Evolutionary conservation across 179 eudicot species (phyloP), one percentile per base, ranked within the genome.

Genomic region (Actinidia chinensis): DNA sequence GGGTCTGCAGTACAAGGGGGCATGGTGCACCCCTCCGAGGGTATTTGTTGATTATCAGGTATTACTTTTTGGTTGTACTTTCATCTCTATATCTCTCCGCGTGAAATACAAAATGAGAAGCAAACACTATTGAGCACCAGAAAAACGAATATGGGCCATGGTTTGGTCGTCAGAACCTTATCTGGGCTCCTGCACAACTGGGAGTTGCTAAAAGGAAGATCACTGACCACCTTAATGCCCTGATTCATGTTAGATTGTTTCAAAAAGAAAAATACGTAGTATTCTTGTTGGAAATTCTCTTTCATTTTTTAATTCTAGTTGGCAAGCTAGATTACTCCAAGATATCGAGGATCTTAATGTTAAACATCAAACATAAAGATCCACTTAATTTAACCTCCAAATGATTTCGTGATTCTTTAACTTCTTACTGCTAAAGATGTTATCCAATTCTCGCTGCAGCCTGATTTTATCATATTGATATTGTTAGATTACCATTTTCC

Each of bases 21-120:
- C 91, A 72, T 95, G 98, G 98, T 95, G 98, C 83, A 95, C 98
- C 68, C 98, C 98, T 83, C 98, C 98, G 12, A 81, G 98, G 84
- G 95, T 95, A 43, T 93, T 95, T 81, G 93, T 93, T 52, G 98
- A 95, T 85, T 90, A 91, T 83, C 98, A 95, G 98, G 98, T 95
- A 85, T 25, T 11, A 52, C 28, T 48, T 65, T 68, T 17, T 65
- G 69, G 69, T 40, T 36, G 20, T 65, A 15, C 69, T 42, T 18
- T 7, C 9, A 9, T 58, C 42, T n/a, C 40, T 72, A 36, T 69
- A 23, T 70, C 3, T 23, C 15, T 2, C 40, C 3, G 4, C 7
- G 4, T 50, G 40, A 56, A 55, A 61, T 9, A 20, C 47, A 15
- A 61, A 46, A 75, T 20, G n/a, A 70, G 40, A 48, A 10, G 58